Base-by-base conservation (phyloP, 345 rosid species). In the Pistacia integerrima region DNA sequence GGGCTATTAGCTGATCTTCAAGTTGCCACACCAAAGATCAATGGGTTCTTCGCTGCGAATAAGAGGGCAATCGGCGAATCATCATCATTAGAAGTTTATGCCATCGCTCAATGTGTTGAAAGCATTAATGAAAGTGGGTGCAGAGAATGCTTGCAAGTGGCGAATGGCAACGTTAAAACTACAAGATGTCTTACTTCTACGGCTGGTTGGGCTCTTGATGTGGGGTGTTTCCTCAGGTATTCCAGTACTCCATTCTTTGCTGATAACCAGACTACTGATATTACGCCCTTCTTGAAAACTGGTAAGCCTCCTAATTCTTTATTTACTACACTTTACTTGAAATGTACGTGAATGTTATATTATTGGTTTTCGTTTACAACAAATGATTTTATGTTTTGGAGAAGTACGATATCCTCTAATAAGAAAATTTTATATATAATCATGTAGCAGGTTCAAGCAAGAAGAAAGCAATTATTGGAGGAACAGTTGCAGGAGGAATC, bases 141-240 rank as follows among this genome's bases (percentile, higher is more conserved):
- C 79, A 69, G 55, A 22, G 72, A 64, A 22, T 87, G 90, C 75
- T 54, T 85, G 79, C 63, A 67, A 30, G 77, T 72, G 36, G 88
- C 79, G 8, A 12, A 56, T 46, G 38, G 12, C 1, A 81, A 84
- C 74, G 25, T 85, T 48, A 71, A 76, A 25, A 25, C 25, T 25
- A 25, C 0, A 5, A 79, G 56, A 54, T 87, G 90, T 72, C 66
- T 79, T 70, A 76, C 79, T 1, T 35, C 64, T 36, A 35, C 76
- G 1, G 64, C 64, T 41, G 85, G 87, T 7, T 75, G 85, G 79
- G 83, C 86, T 0, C 28, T 82, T 64, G 84, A 85, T 77, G 81
- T 77, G 3, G 91, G 88, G 5, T 87, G 88, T 49, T 87, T 83
- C 69, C 54, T 85, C 38, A 80, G 87, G 66, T 85, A 74, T 74